Conservation (phyloP, 306 rosid genomes). For the Pueraria montana region DNA sequence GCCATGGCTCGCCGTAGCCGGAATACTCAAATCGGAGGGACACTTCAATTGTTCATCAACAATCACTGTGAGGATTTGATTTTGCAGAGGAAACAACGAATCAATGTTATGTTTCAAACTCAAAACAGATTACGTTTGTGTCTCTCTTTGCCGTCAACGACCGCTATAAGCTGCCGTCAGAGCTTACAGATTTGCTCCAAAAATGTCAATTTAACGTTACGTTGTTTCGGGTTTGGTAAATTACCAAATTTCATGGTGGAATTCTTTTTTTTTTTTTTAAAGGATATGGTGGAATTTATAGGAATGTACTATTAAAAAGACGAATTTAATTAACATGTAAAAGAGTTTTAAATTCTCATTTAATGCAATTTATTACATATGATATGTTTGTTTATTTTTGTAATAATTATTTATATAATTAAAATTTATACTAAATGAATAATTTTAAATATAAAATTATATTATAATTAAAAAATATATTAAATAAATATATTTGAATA, state of each 20-base stretch:
- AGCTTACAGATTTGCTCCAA: conserved; percentile 22
- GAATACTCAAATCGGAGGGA: neutral
- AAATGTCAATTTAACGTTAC: neutral
- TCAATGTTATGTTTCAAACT: neutral
- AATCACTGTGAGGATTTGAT: neutral
- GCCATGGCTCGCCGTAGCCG: conserved; percentile 42
- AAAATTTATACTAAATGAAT: too few relatives aligned
- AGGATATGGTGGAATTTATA: neutral
- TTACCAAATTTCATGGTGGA: neutral
- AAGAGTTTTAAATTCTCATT: too few relatives aligned
- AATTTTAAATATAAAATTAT: too few relatives aligned
- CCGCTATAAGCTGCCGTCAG: conserved; percentile 46
- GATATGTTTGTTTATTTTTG: too few relatives aligned
- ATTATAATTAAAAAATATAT: too few relatives aligned
- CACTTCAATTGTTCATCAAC: neutral
- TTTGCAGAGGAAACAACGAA: neutral
- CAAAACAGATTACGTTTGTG: neutral
- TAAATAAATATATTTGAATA: too few relatives aligned
- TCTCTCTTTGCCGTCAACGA: conserved; percentile 46
- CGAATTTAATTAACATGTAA: too few relatives aligned
- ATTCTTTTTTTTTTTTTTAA: too few relatives aligned
- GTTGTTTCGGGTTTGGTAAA: neutral
- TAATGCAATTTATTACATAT: too few relatives aligned
- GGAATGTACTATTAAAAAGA: too few relatives aligned
- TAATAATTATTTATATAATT: too few relatives aligned